Evolutionary conservation across 345 rosid species (phyloP).

Genomic region (Nasturtium officinale): DNA sequence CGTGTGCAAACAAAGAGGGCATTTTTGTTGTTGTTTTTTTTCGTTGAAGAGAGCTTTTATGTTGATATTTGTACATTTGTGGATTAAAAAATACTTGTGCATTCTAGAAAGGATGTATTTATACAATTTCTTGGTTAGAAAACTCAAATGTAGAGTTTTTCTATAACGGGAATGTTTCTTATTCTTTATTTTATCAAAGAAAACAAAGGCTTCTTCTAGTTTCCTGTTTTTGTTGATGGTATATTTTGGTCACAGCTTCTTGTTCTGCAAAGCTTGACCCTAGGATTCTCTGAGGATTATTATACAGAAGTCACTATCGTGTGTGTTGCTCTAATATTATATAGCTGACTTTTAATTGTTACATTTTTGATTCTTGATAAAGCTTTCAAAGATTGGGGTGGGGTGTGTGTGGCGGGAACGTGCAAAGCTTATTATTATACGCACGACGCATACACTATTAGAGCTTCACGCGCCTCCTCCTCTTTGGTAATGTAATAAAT

Average conservation of each 20-base stretch:
- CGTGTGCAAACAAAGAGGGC: slow-evolving; percentile 9
- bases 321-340: background rate
- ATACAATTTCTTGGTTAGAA: slow-evolving; percentile 9
- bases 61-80: slow-evolving; percentile 26
- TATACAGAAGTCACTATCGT: background rate
- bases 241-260: background rate
- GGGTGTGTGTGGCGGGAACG: slow-evolving; percentile 32
- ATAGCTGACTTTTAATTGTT: background rate
- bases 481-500: too few relatives aligned
- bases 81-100: slow-evolving; percentile 12
- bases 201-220: background rate
- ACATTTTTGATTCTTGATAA: slow-evolving; percentile 2
- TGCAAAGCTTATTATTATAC: background rate
- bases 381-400: slow-evolving; percentile 1
- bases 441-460: background rate
- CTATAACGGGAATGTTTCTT: background rate
- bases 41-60: background rate
- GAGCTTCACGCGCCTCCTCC: slow-evolving; percentile 26
- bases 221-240: background rate
- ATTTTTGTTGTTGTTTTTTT: background rate
- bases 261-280: background rate
- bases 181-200: background rate
- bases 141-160: slow-evolving; percentile 10
- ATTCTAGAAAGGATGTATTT: background rate
- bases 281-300: background rate